Percentiles rank a stretch among this genome's conserved stretches.
Evolutionary conservation across 192 early-diverging fungal species (phyloP).

Genomic region (Paraglomus brasilianum): DNA sequence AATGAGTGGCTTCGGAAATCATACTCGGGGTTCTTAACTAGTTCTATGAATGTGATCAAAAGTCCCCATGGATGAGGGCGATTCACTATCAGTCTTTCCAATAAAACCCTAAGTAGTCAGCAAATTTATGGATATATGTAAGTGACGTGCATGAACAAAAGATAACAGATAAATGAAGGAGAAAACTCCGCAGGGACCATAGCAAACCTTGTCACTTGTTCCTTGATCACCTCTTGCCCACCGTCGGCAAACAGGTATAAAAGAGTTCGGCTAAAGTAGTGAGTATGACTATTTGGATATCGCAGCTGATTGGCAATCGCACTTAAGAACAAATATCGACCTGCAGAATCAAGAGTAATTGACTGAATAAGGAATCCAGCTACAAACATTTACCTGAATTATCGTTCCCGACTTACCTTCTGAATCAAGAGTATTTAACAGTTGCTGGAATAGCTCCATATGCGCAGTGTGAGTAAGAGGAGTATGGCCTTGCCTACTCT

Average conservation of each 20-base stretch:
- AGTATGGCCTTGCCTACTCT: slow-evolving; percentile 38
- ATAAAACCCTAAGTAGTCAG: slow-evolving; percentile 64
- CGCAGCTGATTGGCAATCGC: slow-evolving; percentile 96
- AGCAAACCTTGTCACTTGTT: slow-evolving; percentile 83
- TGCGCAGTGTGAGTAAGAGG: slow-evolving; percentile 63
- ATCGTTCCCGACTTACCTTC: slow-evolving; percentile 53
- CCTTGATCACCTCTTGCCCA: slow-evolving; percentile 78
- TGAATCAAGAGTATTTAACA: slow-evolving; percentile 72
- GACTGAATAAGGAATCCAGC: slow-evolving; percentile 1
- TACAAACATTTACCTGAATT: slow-evolving; percentile 24
- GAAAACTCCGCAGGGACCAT: not conserved
- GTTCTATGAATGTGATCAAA: slow-evolving; percentile 95
- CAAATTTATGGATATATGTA: not conserved
- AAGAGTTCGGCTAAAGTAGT: slow-evolving; percentile 87
- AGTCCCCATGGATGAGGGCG: slow-evolving; percentile 97
- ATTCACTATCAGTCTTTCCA: slow-evolving; percentile 95
- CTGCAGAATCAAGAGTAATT: slow-evolving; percentile 26
- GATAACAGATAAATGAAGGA: not conserved
- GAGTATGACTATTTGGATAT: slow-evolving; percentile 96
- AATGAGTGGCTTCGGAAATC: slow-evolving; percentile 62
- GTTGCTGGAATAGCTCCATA: slow-evolving; percentile 81
- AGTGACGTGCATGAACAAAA: not conserved
- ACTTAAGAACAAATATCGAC: slow-evolving; percentile 85
- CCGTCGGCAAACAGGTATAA: slow-evolving; percentile 84
- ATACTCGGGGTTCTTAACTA: slow-evolving; percentile 83